Evolutionary conservation across 2,329 filamentous ascomycete species (phyloP), one percentile per base, ranked within the genome.

Genomic region (Rosellinia necatrix): DNA sequence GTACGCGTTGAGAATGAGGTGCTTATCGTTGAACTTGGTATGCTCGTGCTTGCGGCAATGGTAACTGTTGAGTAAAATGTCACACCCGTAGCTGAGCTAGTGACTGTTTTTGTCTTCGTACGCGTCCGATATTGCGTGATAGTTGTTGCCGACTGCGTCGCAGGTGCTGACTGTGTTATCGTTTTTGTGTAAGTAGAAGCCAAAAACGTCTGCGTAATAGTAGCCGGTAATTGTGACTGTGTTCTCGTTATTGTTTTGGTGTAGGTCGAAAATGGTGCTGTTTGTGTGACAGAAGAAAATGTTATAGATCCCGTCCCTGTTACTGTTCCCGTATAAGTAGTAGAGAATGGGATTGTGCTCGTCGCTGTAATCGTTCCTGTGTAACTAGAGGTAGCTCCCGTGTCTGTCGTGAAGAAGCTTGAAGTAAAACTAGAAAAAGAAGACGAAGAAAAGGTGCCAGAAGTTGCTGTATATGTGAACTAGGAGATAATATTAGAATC

Each of bases 401-500:
- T n/a, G n/a, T n/a, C n/a, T n/a, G n/a, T n/a, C n/a, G n/a, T n/a
- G n/a, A n/a, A n/a, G 10, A 24, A 47, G 19, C 15, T 21, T n/a
- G 35, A 38, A 2, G 35, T 17, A 7, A 17, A 17, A 12, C 12
- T 42, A 8, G 40, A 17, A 29, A 15, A 21, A 10, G 25, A n/a
- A n/a, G n/a, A n/a, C n/a, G n/a, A n/a, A n/a, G n/a, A n/a, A n/a
- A n/a, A n/a, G n/a, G n/a, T n/a, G n/a, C n/a, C n/a, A n/a, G n/a
- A 44, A 10, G 52, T 49, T 30, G n/a, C 19, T 29, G 48, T 52
- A 17, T 27, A 43, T 50, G 48, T 52, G 6, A 24, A 51, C 53
- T 56, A 10, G n/a, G 6, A 12, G 3, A 30, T 2, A 12, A 32
- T 2, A 24, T 56, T 19, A 51, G 42, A 15, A 47, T 32, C n/a